Base-by-base conservation (phyloP, 2,329 filamentous ascomycete species). In the Myotisia sp. region DNA sequence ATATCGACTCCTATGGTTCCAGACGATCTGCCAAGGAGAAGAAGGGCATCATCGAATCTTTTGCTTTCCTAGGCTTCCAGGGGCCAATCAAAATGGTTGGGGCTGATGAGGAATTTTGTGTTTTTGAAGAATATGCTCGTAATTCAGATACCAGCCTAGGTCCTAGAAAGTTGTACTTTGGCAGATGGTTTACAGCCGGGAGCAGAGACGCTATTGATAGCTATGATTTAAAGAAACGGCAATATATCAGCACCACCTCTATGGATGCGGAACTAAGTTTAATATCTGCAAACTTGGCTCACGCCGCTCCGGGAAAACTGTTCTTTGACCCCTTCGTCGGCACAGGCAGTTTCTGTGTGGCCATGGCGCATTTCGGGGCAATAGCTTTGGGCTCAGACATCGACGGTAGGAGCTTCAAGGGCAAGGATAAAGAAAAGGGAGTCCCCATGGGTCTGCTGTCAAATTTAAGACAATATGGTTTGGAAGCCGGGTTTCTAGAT, bases 301-400 rank as follows among this genome's bases (percentile, higher is more conserved):
- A 82, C 9, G 85, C 85, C 0, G 76, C 64, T 0, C 80, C 85
- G 0, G 87, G 84, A 0, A 92, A 82, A 51, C 53, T 95, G 2
- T 82, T 92, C 48, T 94, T 87, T 49, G 90, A 98, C 47, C 90
- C 90, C 0, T 98, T 98, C 51, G 85, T 90, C 39, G 90, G 90
- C 3, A 95, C 90, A 0, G 90, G 87, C 4, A 87, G 84, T 35
- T 95, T 98, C 50, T 80, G 84, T 1, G 65, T 98, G 16, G 84
- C 90, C 0, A 87, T 82, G 46, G 80, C 86, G 2, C 79, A 93
- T 56, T 94, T 92, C 48, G 90, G 90, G 1, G 84, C 86, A 1
- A 54, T 80, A 9, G 74, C 77, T 1, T 78, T 83, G 51, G 90
- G 90, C 4, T 87, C 81, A 47, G 90, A 98, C 56, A 93, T 98